Conservation (phyloP, 768 basidiomycete species). For the Podaxis sp. region DNA sequence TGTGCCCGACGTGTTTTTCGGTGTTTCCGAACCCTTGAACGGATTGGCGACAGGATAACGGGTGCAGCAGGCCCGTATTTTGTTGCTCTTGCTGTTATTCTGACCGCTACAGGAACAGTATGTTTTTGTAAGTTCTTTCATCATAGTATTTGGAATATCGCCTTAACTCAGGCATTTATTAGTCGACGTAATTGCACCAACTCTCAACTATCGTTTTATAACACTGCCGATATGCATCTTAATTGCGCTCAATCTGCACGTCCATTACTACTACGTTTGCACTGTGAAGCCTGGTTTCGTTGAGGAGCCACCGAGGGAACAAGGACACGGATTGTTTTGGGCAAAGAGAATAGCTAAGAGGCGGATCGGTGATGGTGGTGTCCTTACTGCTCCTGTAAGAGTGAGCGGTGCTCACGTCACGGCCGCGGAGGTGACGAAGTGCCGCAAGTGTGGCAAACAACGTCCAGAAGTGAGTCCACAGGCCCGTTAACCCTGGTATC, state of each 20-base stretch:
- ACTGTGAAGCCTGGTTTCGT: slow-evolving; percentile 80
- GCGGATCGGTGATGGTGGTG: slow-evolving; percentile 29
- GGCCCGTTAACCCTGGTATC: not conserved
- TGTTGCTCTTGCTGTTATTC: slow-evolving; percentile 72
- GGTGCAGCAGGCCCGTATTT: slow-evolving; percentile 93
- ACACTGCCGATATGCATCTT: slow-evolving; percentile 70
- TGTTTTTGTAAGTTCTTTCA: slow-evolving; percentile 71
- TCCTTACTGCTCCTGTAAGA: slow-evolving; percentile 23
- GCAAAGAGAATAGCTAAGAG: slow-evolving; percentile 38
- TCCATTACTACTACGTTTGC: slow-evolving; percentile 86
- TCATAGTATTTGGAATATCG: not conserved
- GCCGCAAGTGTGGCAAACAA: slow-evolving; percentile 63
- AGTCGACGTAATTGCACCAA: slow-evolving; percentile 82
- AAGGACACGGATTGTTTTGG: slow-evolving; percentile 54
- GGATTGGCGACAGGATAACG: slow-evolving; percentile 74
- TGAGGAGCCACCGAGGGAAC: slow-evolving; percentile 46
- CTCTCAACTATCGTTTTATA: slow-evolving; percentile 57
- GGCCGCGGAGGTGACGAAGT: slow-evolving; percentile 55
- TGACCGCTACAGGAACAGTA: slow-evolving; percentile 67
- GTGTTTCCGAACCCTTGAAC: slow-evolving; percentile 65
- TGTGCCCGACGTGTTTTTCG: slow-evolving; percentile 48
- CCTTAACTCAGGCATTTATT: not conserved
- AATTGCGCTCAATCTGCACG: slow-evolving; percentile 72
- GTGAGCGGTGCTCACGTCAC: slow-evolving; percentile 48
- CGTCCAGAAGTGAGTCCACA: slow-evolving; percentile 72